Evolutionary conservation across 1,284 basidiomycete genomes (phyloP), one percentile per base, ranked within the genome.

Genomic region (Trametes sp.): DNA sequence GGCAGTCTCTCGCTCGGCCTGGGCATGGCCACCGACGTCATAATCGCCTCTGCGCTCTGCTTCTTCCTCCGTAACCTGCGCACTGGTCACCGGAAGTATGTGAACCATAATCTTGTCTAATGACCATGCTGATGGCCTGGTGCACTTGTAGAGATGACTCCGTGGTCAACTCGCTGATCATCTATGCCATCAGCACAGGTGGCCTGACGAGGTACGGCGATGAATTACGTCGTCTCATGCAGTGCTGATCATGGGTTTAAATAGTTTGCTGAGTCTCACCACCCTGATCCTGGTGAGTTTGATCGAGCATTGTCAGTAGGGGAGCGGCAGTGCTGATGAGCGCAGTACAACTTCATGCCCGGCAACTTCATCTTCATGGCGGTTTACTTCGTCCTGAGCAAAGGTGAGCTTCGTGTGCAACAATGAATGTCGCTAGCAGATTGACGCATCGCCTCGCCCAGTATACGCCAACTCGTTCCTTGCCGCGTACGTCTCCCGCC

Each of bases 401-500:
- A 89, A 76, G 70, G 88, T 89, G 71, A 67, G 59, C 29, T 31
- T 14, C 26, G 14, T 35, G 45, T 54, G 41, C 41, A 41, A 48
- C 44, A 57, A 54, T 57, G 50, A 24, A 36, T 26, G 21, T 14
- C 9, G 19, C 48, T 8, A 53, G 10, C 14, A 19, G 14, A 8
- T 13, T 28, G 7, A 7, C 33, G 13, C 8, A 13, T 26, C 19
- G 10, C 9, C 4, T 16, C 11, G 4, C 57, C 3, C 61, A 90
- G 88, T 89, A 31, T 90, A 89, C 68, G 85, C 83, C 1, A 84
- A 88, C 59, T 90, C 88, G 5, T 87, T 87, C 72, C 78, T 90
- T 69, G 86, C 87, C 59, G 87, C 88, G 86, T 89, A 70, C 59
- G 85, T 61, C 21, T 35, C 24, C 35, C 52, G 33, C 38, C 44